Conservation (phyloP, 164 flowering plant genomes). For the Nelumbo lutea region DNA sequence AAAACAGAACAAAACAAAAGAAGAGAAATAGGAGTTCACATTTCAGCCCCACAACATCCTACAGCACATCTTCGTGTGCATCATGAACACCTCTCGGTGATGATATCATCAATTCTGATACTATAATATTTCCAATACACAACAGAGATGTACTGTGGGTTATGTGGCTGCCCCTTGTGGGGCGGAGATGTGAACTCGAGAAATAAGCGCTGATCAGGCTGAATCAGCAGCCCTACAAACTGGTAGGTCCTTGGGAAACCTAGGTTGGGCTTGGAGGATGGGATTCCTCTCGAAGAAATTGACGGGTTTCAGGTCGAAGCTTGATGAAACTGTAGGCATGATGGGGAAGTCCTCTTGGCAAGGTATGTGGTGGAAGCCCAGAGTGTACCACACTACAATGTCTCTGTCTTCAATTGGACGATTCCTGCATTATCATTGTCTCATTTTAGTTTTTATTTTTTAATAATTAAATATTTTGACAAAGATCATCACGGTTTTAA, state of each 20-base stretch:
- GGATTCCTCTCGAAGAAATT: constrained; percentile 88
- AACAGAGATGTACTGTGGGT: too few species aligned
- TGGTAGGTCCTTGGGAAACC: constrained; percentile 50
- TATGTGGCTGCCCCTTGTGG: too few species aligned
- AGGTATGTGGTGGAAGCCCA: constrained; percentile 85
- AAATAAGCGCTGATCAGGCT: constrained; percentile 8
- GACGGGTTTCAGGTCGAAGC: constrained; percentile 76
- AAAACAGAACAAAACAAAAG: too few species aligned
- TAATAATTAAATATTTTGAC: too few species aligned
- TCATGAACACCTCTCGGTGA: rapidly evolving
- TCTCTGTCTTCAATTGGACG: constrained; percentile 64
- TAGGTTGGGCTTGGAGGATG: constrained; percentile 49
- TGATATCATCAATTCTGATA: too few species aligned
- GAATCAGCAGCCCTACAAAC: constrained; percentile 48
- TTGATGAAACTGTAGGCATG: constrained; percentile 78
- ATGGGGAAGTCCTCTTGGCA: constrained; percentile 86
- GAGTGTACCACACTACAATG: constrained; percentile 80
- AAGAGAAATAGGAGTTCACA: too few species aligned
- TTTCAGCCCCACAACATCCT: too few species aligned
- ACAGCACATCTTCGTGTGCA: too few species aligned
- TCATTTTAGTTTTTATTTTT: too few species aligned
- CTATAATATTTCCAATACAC: too few species aligned
- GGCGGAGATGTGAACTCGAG: too few species aligned
- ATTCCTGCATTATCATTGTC: constrained; percentile 34
- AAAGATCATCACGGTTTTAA: too few species aligned